A percentile compares a stretch with the other conserved stretches of the same genome.
Evolutionary conservation across 2,329 filamentous ascomycete genomes (phyloP).

Genomic region (Hortaea werneckii): DNA sequence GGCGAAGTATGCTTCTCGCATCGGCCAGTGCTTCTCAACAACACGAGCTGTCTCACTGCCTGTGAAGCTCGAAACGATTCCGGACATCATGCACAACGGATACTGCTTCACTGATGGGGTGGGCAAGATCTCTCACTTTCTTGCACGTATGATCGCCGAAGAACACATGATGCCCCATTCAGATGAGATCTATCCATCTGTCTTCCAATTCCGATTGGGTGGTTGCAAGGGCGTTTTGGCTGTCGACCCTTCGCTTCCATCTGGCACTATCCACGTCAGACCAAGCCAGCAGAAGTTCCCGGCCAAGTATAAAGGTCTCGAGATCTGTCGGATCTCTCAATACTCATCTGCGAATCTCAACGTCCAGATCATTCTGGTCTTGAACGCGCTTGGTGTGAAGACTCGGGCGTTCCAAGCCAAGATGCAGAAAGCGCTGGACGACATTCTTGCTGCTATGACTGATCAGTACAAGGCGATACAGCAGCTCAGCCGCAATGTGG

Average conservation of each 20-base stretch:
- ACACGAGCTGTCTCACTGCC: conserved; percentile 64
- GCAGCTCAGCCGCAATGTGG: conserved; percentile 64
- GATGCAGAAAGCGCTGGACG: conserved; percentile 55
- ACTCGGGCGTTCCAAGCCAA: conserved; percentile 57
- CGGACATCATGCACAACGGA: conserved; percentile 59
- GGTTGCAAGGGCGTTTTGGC: conserved; percentile 85
- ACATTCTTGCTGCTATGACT: conserved; percentile 60
- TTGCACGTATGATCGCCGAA: conserved; percentile 62
- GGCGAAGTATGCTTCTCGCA: conserved; percentile 80
- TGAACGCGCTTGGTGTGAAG: conserved; percentile 65
- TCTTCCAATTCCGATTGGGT: conserved; percentile 84
- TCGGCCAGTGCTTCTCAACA: conserved; percentile 94
- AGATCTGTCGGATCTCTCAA: conserved; percentile 74
- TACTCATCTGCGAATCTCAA: conserved; percentile 75
- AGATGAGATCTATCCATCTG: conserved; percentile 53
- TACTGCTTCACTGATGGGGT: conserved; percentile 85
- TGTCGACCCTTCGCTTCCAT: conserved; percentile 52
- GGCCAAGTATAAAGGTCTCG: conserved; percentile 58
- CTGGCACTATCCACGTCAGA: conserved; percentile 65
- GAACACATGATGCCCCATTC: conserved; percentile 55
- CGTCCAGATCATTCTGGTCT: conserved; percentile 77
- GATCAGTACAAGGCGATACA: conserved; percentile 54
- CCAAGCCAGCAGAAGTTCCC: conserved; percentile 83
- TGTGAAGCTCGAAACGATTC: conserved; percentile 48
- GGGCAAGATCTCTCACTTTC: conserved; percentile 74